phyloP scores from a whole-genome alignment of 495 filamentous ascomycete genomes.

The Schizothecium vesticola region DNA sequence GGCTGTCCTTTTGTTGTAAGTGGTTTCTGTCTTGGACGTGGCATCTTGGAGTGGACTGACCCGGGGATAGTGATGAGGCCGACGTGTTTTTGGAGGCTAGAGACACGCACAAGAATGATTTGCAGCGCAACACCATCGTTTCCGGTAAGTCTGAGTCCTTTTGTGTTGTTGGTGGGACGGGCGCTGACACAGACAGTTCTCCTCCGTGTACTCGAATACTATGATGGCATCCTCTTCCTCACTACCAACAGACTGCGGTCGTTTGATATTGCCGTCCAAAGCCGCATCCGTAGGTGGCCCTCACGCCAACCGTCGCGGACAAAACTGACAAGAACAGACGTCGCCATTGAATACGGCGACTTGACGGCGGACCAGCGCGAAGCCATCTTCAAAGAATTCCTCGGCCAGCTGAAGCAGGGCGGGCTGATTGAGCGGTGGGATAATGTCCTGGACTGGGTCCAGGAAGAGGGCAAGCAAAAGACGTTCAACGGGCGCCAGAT shows the following conservation, averaged over 20 bases:
- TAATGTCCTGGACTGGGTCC: slow-evolving; percentile 12
- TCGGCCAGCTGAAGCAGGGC: slow-evolving; percentile 17
- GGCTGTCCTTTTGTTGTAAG: slow-evolving; percentile 33
- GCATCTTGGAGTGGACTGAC: neutral
- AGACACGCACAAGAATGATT: slow-evolving; percentile 14
- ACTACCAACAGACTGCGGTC: slow-evolving; percentile 46
- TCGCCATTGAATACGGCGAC: slow-evolving; percentile 12
- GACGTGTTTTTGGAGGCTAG: slow-evolving; percentile 34
- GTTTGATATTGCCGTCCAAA: slow-evolving; percentile 15
- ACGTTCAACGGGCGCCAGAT: slow-evolving; percentile 32
- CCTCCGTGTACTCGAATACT: slow-evolving; percentile 54
- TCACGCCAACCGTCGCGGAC: too few species aligned
- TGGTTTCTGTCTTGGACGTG: neutral
- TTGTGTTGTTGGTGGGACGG: neutral
- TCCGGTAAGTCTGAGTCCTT: neutral
- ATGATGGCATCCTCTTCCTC: slow-evolving; percentile 53
- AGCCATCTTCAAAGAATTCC: slow-evolving; percentile 13
- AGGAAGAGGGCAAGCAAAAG: slow-evolving; percentile 14
- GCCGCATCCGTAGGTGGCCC: slow-evolving; percentile 11
- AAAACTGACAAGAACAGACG: neutral
- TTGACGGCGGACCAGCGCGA: slow-evolving; percentile 18
- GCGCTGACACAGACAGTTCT: slow-evolving; percentile 28
- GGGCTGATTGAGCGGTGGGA: slow-evolving; percentile 14
- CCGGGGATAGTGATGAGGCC: slow-evolving; percentile 33
- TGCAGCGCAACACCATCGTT: slow-evolving; percentile 14